A percentile compares a stretch with the other conserved stretches of the same genome.
Conservation (phyloP, 1,139 yeast genomes). For the Scheffersomyces quercinus region DNA sequence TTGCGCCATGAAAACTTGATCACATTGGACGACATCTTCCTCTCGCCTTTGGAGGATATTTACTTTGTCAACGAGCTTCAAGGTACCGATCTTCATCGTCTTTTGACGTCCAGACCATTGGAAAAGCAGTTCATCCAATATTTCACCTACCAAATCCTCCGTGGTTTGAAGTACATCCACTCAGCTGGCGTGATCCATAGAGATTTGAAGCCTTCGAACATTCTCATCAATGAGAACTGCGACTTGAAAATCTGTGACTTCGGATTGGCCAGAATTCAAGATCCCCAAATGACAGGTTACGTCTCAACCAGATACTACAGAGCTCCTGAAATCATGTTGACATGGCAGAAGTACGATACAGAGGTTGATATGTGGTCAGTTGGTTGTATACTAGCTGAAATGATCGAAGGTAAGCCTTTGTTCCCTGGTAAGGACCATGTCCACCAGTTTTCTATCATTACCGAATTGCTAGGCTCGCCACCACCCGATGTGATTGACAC, state of each 20-base stretch:
- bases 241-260: conserved; percentile 30
- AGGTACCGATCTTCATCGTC: conserved; percentile 93
- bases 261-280: conserved; percentile 91
- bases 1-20: conserved; percentile 93
- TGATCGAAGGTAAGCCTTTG: conserved; percentile 98
- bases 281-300: conserved; percentile 99
- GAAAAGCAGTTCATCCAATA: conserved; percentile 97
- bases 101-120: conserved; percentile 87
- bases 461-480: conserved; percentile 94
- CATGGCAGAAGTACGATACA: conserved; percentile 99
- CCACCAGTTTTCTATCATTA: conserved; percentile 94
- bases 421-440: conserved; percentile 99
- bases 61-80: conserved; percentile 95
- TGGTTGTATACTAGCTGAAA: conserved; percentile 98
- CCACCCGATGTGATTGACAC: conserved; percentile 96
- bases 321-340: conserved; percentile 98
- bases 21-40: conserved; percentile 88
- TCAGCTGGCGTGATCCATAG: conserved; percentile 33
- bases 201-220: conserved; percentile 29
- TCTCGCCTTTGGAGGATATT: conserved; percentile 93
- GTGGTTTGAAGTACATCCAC: conserved; percentile 30
- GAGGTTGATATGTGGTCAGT: conserved; percentile 99
- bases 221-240: conserved; percentile 29
- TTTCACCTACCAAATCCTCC: conserved; percentile 53
- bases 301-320: conserved; percentile 95